Evolutionary conservation across 768 basidiomycete species (phyloP), one percentile per base, ranked within the genome.

Genomic region (Boletus insuetus): DNA sequence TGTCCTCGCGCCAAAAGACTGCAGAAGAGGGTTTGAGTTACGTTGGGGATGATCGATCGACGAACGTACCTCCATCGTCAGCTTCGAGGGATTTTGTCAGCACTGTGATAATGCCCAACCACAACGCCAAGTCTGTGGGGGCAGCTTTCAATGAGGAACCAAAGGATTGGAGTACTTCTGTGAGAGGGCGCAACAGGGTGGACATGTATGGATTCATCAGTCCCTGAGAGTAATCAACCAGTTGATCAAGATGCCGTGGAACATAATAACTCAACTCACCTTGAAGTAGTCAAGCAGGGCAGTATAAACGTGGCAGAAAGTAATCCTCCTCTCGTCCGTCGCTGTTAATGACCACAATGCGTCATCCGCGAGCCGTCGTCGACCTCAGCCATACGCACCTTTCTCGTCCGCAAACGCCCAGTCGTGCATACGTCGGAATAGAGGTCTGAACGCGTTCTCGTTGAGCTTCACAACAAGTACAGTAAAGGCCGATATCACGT

Each of bases 1-100:
- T 89, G 64, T 91, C 86, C 58, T 91, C 88, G 4, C 89, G 84
- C 95, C 95, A 98, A 79, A 91, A 97, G 11, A 77, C 94, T 95
- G 45, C 3, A 19, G 11, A 46, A 14, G 16, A n/a, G 19, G 3
- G n/a, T 50, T 41, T n/a, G 6, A 11, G n/a, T 16, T 26, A 17
- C 16, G 6, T 37, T 14, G 29, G 19, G 31, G 20, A 13, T 3
- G 31, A 45, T 46, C 6, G 1, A 32, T 46, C 10, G 13, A 48
- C 10, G 13, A 40, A 45, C 87, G 46, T 62, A 92, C 93, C 83
- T 59, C 85, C 87, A 59, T 97, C 91, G 61, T 98, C 95, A 24
- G 80, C 80, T 44, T 74, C 77, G 57, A 97, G 77, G 19, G 87
- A 86, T 61, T 87, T 89, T 3, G 80, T 77, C 14, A 97, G 68